Evolutionary conservation across 2,329 filamentous ascomycete genomes (phyloP), one percentile per base, ranked within the genome.

Genomic region (Bipolaris bicolor): DNA sequence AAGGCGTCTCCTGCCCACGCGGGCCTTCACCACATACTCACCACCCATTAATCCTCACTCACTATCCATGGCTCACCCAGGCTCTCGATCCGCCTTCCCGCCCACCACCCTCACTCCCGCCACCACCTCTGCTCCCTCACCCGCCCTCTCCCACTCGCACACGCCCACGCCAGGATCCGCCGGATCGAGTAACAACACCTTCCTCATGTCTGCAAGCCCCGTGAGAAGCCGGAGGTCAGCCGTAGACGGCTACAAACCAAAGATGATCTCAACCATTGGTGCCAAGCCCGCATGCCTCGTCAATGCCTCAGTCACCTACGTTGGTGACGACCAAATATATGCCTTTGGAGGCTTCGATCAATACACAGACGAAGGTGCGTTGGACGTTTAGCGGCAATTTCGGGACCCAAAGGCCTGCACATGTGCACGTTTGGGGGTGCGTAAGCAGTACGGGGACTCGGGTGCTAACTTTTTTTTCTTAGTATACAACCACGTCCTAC

Each of bases 331-430:
- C 75, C 88, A 95, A 77, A 98, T 99, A 68, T 98, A 96, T 78
- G 95, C 94, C 10, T 99, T 99, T 81, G 95, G 95, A 41, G 95
- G 95, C 16, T 99, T 99, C 72, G 95, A 99, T 74, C 94, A 98
- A 77, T 98, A 97, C 74, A 99, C 95, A 0, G 95, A 99, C 76
- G 95, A 99, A 81, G 91, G 84, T 84, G 62, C 43, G 64, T 60
- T 7, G 20, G 9, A 20, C 16, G 7, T 33, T 9, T n/a, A 15
- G 10, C 5, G 26, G 24, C 1, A 18, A 15, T 15, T 16, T 9
- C 3, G n/a, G 13, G 26, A 20, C 26, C 9, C 11, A 46, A 29
- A 20, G 9, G 1, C 43, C 16, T 33, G 5, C 9, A 5, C 22
- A 20, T 33, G 29, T 33, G 29, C 43, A 31, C 10, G 29, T 31